Base-by-base conservation (phyloP, 495 filamentous ascomycete species). In the Aspergillus ostianus region DNA sequence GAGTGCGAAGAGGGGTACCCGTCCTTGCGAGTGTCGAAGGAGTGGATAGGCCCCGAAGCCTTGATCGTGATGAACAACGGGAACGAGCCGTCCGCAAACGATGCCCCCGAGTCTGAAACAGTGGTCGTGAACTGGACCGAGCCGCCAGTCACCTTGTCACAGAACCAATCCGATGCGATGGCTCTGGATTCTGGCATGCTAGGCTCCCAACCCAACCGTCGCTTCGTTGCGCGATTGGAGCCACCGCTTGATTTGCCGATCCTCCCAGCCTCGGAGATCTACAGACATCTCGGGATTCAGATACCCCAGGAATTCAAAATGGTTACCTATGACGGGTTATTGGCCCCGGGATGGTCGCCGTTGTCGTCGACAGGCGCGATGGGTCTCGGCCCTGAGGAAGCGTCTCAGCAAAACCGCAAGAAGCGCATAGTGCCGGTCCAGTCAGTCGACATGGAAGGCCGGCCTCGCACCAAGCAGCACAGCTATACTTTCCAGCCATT, bases 151-250 rank as follows among this genome's bases (percentile, higher is more conserved):
- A 84, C 80, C 0, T 72, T 77, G 60, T 64, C 78, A 53, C 67
- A 72, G 21, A 58, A 64, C 41, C 67, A 76, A 17, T 64, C 68
- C n/a, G 79, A 78, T 56, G 72, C 77, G 6, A 82, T 82, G 74
- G 70, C 67, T 8, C 62, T 82, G 20, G 78, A 82, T 32, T 71
- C 74, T 9, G 68, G 67, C 63, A 77, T 77, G 72, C 50, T 81
- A 1, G 79, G 74, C 20, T 69, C 68, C 49, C 75, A 87, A 12
- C 88, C 91, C 0, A 85, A 93, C 32, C 86, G 92, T 47, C 85
- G 87, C 19, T 98, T 98, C 70, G 81, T 89, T 46, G 92, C 90
- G 3, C 88, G 82, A 29, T 84, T 98, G 32, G 89, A 97, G 53
- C 94, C 94, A 6, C 90, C 92, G 0, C 70, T 98, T 13, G 81